Evolutionary conservation across 2,329 filamentous ascomycete genomes (phyloP).

Genomic region (Aspergillus awamori): DNA sequence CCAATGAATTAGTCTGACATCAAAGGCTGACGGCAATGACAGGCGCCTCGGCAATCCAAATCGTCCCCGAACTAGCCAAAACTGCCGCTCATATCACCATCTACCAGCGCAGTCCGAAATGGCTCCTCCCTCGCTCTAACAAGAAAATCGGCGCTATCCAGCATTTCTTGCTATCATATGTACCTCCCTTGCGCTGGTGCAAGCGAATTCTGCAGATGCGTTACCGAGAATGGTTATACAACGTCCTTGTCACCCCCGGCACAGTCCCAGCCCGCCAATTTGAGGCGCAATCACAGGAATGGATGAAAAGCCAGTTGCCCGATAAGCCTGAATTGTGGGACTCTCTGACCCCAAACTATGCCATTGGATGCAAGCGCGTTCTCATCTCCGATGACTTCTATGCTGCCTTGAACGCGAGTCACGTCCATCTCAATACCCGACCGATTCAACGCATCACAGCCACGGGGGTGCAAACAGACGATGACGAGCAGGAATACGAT

Average conservation of each 20-base stretch:
- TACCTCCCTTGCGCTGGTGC: constrained; percentile 55
- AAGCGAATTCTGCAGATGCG: constrained; percentile 59
- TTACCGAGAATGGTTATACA: constrained; percentile 54
- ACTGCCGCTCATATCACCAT: constrained; percentile 54
- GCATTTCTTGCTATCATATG: constrained; percentile 51
- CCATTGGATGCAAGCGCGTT: constrained; percentile 58
- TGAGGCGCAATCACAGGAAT: constrained; percentile 34
- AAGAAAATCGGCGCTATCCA: constrained; percentile 47
- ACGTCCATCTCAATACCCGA: constrained; percentile 57
- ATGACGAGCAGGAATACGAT: constrained; percentile 53
- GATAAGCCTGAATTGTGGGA: constrained; percentile 55
- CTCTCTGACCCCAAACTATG: constrained; percentile 57
- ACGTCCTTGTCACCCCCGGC: constrained; percentile 43
- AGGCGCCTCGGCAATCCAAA: constrained; percentile 62
- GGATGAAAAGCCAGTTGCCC: constrained; percentile 53
- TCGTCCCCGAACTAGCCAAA: constrained; percentile 60
- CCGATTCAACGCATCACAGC: constrained; percentile 52
- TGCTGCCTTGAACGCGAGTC: constrained; percentile 49
- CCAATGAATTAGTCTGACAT: not conserved
- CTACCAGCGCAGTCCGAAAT: constrained; percentile 63
- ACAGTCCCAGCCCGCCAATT: constrained; percentile 48
- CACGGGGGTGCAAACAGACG: constrained; percentile 52
- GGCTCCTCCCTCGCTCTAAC: constrained; percentile 59
- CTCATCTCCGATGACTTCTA: constrained; percentile 61
- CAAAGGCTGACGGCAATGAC: not conserved